phyloP scores from a whole-genome alignment of 1,284 basidiomycete species.

The Microbotryum silenes-acaulis region DNA sequence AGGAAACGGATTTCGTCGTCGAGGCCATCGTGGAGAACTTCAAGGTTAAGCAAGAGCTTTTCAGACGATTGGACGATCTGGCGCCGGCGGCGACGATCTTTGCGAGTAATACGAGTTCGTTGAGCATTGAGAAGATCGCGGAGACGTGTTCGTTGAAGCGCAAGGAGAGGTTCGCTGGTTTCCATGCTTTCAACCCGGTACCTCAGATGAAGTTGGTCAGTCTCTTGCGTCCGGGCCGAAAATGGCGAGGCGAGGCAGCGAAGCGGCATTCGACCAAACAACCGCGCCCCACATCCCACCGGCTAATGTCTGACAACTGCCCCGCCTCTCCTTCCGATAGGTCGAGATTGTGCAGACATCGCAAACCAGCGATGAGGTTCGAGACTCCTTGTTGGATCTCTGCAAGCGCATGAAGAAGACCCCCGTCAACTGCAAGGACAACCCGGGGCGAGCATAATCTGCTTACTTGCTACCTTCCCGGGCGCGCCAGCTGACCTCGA shows the following conservation, averaged over 20 bases:
- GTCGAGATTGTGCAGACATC: slow-evolving; percentile 50
- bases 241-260: background rate
- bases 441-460: slow-evolving; percentile 41
- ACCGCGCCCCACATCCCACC: no score
- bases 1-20: slow-evolving; percentile 49
- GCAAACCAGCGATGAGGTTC: slow-evolving; percentile 47
- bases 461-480: background rate
- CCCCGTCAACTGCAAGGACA: slow-evolving; percentile 51
- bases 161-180: slow-evolving; percentile 44
- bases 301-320: no score
- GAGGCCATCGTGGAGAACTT: slow-evolving; percentile 55
- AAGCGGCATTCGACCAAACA: no score
- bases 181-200: slow-evolving; percentile 47
- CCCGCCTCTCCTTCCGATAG: background rate
- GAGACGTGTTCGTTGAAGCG: slow-evolving; percentile 36
- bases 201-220: slow-evolving; percentile 50
- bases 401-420: slow-evolving; percentile 49
- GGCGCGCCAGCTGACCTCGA: background rate
- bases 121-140: slow-evolving; percentile 50
- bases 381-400: slow-evolving; percentile 46
- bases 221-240: background rate
- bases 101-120: slow-evolving; percentile 51
- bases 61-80: slow-evolving; percentile 47
- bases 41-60: slow-evolving; percentile 51
- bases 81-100: slow-evolving; percentile 48